These are phyloP conservation scores for Camellia sinensis DNA, from an alignment of 148 eudicot species.

Conservation along the genomic window DNA sequence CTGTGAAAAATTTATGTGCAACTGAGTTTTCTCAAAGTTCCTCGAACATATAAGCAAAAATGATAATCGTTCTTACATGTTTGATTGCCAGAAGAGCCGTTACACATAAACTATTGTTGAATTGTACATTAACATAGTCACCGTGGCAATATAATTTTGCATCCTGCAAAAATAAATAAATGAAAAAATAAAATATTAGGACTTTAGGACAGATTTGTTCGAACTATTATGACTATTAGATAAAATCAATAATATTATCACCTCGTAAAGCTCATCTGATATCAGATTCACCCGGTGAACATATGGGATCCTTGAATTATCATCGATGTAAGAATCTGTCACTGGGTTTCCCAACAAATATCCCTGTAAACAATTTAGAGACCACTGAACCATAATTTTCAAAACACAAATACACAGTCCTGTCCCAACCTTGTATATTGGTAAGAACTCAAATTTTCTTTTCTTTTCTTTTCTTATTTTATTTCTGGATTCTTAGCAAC, in stretches of 20 bases:
- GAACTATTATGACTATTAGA: no score
- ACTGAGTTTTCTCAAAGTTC: no score
- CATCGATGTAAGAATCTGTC: neutral
- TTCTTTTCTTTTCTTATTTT: no score
- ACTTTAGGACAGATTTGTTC: neutral
- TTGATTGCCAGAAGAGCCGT: constrained; percentile 12
- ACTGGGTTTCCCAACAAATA: constrained; percentile 28
- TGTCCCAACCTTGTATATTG: neutral
- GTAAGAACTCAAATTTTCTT: no score
- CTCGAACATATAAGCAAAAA: neutral
- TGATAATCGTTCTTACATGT: constrained; percentile 1
- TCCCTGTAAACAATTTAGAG: constrained; percentile 17
- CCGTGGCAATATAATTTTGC: constrained; percentile 21
- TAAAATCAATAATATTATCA: neutral
- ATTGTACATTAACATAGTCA: constrained; percentile 22
- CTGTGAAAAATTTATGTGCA: no score
- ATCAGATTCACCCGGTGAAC: constrained; percentile 25
- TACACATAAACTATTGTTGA: constrained; percentile 21
- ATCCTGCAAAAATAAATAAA: constrained; percentile 2
- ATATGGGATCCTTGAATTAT: constrained; percentile 6
- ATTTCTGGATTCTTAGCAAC: neutral
- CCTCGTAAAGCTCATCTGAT: constrained; percentile 35
- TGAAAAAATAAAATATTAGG: neutral
- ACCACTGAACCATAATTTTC: neutral
- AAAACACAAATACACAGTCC: neutral